Evolutionary conservation across 345 rosid species (phyloP).

Genomic region (Murraya koenigii): DNA sequence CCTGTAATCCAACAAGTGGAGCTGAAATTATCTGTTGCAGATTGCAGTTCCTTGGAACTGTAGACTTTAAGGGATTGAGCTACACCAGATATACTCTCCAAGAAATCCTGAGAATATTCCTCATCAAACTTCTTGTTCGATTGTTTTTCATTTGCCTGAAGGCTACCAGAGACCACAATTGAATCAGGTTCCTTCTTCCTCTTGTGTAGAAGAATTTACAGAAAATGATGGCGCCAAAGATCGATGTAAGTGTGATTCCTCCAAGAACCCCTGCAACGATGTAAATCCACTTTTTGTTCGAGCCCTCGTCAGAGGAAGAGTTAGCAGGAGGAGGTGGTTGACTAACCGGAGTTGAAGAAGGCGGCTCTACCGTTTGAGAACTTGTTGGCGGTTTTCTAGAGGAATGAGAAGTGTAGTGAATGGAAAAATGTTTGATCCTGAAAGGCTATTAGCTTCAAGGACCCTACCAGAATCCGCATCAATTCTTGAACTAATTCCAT

Average conservation of each 20-base stretch:
- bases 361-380: conserved; percentile 33
- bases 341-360: conserved; percentile 15
- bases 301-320: conserved; percentile 20
- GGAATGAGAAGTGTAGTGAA: conserved; percentile 57
- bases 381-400: conserved; percentile 30
- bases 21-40: conserved; percentile 69
- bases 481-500: conserved; percentile 35
- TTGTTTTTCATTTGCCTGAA: conserved; percentile 34
- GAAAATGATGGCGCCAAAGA: conserved; percentile 31
- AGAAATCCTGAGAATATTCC: conserved; percentile 40
- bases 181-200: conserved; percentile 28
- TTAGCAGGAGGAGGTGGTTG: conserved; percentile 17
- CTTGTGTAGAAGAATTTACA: conserved; percentile 22
- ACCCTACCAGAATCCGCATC: conserved; percentile 28
- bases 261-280: conserved; percentile 42
- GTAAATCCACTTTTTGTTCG: conserved; percentile 56
- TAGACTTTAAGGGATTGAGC: conserved; percentile 60
- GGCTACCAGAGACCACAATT: conserved; percentile 23
- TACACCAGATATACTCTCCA: conserved; percentile 41
- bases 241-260: conserved; percentile 35
- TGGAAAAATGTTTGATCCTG: conserved; percentile 27
- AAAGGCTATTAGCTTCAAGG: conserved; percentile 38
- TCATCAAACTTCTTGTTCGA: conserved; percentile 33
- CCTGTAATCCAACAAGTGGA: conserved; percentile 45
- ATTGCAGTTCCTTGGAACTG: conserved; percentile 50